Evolutionary conservation across 192 early-diverging fungal genomes (phyloP).

Genomic region (Radiomyces spectabilis): DNA sequence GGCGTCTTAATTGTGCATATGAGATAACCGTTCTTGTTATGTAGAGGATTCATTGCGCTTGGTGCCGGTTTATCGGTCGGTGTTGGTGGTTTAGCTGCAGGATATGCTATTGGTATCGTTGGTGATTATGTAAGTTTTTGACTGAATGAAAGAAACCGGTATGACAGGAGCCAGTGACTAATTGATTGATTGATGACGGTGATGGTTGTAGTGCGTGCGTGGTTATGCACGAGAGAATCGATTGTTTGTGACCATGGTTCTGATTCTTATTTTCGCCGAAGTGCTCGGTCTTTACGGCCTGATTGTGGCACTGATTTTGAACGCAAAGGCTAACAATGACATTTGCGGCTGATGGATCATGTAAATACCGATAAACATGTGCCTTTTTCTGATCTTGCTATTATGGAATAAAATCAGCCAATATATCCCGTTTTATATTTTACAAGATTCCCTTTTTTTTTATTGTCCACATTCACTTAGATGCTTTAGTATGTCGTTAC

Average conservation of each 20-base stretch:
- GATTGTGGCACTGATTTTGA: slow-evolving; percentile 96
- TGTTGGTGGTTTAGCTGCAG: slow-evolving; percentile 86
- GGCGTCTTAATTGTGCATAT: slow-evolving; percentile 7
- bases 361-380: background rate
- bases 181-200: slow-evolving; percentile 70
- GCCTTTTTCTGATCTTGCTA: too few relatives aligned
- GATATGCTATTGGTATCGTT: slow-evolving; percentile 93
- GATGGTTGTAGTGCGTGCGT: slow-evolving; percentile 50
- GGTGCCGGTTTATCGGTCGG: slow-evolving; percentile 92
- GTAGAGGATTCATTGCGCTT: slow-evolving; percentile 84
- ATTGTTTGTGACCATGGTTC: slow-evolving; percentile 34
- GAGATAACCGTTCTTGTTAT: slow-evolving; percentile 31
- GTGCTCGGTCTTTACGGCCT: slow-evolving; percentile 96
- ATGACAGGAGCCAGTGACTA: slow-evolving; percentile 86
- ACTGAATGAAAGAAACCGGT: too few relatives aligned
- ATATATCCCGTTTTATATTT: too few relatives aligned
- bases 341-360: slow-evolving; percentile 6
- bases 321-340: slow-evolving; percentile 68
- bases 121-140: slow-evolving; percentile 89
- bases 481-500: too few relatives aligned
- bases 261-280: slow-evolving; percentile 99
- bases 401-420: too few relatives aligned
- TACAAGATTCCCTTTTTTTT: too few relatives aligned
- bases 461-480: too few relatives aligned
- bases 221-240: slow-evolving; percentile 6